Conservation (phyloP, 768 basidiomycete species). For the Boletus pseudopeckii region DNA sequence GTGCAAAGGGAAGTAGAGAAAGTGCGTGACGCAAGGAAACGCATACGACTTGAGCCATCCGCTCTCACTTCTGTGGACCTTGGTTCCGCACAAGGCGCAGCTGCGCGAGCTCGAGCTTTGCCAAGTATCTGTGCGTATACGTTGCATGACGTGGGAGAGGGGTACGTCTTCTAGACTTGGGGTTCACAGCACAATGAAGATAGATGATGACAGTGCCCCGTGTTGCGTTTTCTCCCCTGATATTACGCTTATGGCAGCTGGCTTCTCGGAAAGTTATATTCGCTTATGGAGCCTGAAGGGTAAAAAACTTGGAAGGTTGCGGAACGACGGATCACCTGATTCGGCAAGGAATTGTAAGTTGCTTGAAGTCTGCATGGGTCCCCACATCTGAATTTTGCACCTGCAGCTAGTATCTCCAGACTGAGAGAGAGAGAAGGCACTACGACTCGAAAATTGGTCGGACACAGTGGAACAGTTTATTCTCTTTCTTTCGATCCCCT, state of each 20-base stretch:
- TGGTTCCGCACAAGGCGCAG: constrained; percentile 54
- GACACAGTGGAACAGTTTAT: constrained; percentile 96
- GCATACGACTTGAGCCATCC: constrained; percentile 86
- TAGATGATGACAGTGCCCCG: constrained; percentile 54
- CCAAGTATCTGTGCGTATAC: constrained; percentile 97
- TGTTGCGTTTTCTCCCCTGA: constrained; percentile 89
- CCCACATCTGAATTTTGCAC: not conserved
- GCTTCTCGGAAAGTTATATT: constrained; percentile 94
- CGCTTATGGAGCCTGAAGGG: constrained; percentile 94
- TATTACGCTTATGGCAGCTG: constrained; percentile 88
- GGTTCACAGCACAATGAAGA: constrained; percentile 7
- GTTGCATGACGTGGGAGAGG: constrained; percentile 91
- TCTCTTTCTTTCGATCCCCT: constrained; percentile 91
- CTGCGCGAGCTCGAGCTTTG: constrained; percentile 57
- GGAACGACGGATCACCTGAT: constrained; percentile 69
- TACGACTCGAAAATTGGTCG: constrained; percentile 91
- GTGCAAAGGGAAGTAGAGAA: constrained; percentile 87
- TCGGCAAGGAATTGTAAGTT: constrained; percentile 68
- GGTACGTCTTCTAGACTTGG: constrained; percentile 48
- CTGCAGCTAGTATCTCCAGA: constrained; percentile 52
- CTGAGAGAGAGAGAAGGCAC: constrained; percentile 74
- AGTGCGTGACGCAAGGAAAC: constrained; percentile 86
- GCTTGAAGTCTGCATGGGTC: not conserved
- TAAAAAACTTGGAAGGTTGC: constrained; percentile 74
- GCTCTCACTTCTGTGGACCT: constrained; percentile 53